phyloP scores from a whole-genome alignment of 495 filamentous ascomycete genomes.

The Penicillium psychrofluorescens region DNA sequence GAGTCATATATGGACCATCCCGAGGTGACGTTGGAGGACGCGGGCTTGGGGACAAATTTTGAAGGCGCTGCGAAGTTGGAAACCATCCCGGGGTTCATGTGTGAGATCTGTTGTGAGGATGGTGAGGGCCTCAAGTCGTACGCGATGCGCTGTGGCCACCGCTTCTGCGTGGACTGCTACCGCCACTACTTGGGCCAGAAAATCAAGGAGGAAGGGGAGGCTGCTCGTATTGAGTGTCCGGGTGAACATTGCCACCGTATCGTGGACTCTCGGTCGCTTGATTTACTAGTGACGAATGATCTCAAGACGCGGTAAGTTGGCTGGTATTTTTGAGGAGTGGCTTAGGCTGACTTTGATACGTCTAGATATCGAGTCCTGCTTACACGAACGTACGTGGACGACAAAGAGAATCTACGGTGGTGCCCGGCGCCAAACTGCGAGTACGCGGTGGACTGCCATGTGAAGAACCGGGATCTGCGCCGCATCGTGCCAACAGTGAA shows the following conservation, averaged over 20 bases:
- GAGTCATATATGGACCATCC: conserved; percentile 89
- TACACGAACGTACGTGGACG: conserved; percentile 92
- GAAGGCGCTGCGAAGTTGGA: conserved; percentile 58
- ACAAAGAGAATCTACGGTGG: conserved; percentile 92
- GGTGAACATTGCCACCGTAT: conserved; percentile 80
- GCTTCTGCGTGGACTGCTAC: conserved; percentile 94
- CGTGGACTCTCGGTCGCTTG: conserved; percentile 81
- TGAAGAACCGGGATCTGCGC: conserved; percentile 77
- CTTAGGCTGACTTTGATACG: background rate
- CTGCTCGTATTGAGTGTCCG: conserved; percentile 89
- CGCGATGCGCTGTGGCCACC: conserved; percentile 90
- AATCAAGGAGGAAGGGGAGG: conserved; percentile 90
- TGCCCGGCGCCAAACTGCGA: conserved; percentile 94
- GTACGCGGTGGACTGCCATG: conserved; percentile 80
- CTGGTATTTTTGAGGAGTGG: conserved; percentile 6
- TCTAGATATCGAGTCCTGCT: conserved; percentile 75
- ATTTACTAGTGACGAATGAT: conserved; percentile 70
- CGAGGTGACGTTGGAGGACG: conserved; percentile 70
- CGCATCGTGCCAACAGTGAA: conserved; percentile 83
- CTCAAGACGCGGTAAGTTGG: conserved; percentile 54
- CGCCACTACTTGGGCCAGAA: conserved; percentile 84
- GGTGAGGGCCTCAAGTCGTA: conserved; percentile 73
- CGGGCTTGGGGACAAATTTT: conserved; percentile 67
- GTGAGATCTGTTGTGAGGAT: conserved; percentile 96
- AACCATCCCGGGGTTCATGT: conserved; percentile 68